A percentile compares a stretch with the other conserved stretches of the same genome.
These are phyloP conservation scores for Phlebiopsis flavidoalba DNA, from an alignment of 768 basidiomycete species.

Conservation along the genomic window DNA sequence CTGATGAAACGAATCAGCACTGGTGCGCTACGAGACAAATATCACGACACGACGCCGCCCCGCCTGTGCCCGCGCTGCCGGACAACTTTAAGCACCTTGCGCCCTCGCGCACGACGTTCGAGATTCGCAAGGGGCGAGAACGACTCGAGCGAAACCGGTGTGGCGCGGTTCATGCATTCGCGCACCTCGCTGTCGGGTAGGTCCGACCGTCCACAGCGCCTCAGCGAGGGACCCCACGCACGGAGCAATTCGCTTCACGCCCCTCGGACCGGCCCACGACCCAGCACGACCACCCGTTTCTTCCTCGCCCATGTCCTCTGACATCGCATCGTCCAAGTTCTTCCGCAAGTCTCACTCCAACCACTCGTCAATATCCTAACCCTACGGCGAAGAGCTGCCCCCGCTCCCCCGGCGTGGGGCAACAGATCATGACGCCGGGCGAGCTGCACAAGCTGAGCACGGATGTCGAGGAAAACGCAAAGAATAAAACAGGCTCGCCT, in stretches of 20 bases:
- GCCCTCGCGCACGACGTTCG: constrained; percentile 18
- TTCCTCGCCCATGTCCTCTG: constrained; percentile 58
- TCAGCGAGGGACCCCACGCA: constrained; percentile 11
- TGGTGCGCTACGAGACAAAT: constrained; percentile 57
- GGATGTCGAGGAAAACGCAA: constrained; percentile 3
- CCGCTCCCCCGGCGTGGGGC: constrained; percentile 42
- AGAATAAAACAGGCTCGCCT: constrained; percentile 14
- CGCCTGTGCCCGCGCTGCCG: constrained; percentile 60
- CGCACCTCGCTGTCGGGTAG: constrained; percentile 20
- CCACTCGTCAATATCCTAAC: constrained; percentile 55
- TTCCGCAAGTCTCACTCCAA: constrained; percentile 43
- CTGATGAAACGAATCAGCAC: constrained; percentile 68
- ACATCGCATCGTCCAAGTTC: constrained; percentile 48
- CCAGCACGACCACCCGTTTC: constrained; percentile 50
- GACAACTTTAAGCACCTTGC: constrained; percentile 28
- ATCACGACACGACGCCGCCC: constrained; percentile 29
- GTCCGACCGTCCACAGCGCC: constrained; percentile 19
- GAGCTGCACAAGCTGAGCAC: constrained; percentile 42
- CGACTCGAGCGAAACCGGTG: constrained; percentile 9
- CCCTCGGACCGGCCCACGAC: constrained; percentile 27
- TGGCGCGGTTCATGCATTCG: constrained; percentile 21
- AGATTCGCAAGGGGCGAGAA: constrained; percentile 17
- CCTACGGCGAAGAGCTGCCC: constrained; percentile 40
- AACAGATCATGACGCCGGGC: constrained; percentile 52
- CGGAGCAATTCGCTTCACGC: constrained; percentile 16